These are phyloP conservation scores for Rhododendron molle DNA, from an alignment of 148 eudicot genomes.

Conservation along the genomic window DNA sequence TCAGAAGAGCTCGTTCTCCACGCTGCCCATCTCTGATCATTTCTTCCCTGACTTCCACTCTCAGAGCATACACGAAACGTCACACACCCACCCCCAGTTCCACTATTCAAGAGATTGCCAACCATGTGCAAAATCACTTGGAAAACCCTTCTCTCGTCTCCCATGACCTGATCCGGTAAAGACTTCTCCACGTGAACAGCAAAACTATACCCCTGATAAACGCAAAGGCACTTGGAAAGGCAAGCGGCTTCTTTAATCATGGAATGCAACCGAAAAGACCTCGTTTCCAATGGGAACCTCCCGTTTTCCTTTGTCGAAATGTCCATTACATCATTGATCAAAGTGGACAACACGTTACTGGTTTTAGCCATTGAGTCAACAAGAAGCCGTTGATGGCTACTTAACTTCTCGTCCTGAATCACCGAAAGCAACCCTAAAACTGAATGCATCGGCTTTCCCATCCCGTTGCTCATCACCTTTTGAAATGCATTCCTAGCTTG, in stretches of 20 bases:
- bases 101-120: constrained; percentile 59
- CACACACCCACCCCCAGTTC: constrained; percentile 44
- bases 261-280: constrained; percentile 45
- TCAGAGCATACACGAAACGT: constrained; percentile 43
- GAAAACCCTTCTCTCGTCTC: constrained; percentile 78
- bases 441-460: constrained; percentile 87
- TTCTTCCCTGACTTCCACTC: constrained; percentile 44
- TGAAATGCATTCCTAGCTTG: constrained; percentile 72
- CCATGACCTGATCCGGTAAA: constrained; percentile 61
- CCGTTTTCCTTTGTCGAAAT: constrained; percentile 57
- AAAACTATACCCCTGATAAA: constrained; percentile 42
- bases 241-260: constrained; percentile 69
- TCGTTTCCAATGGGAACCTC: constrained; percentile 53
- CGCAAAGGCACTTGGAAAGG: constrained; percentile 68
- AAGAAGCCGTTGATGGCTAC: constrained; percentile 38
- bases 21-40: constrained; percentile 53
- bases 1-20: constrained; percentile 62
- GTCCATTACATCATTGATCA: constrained; percentile 79
- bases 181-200: constrained; percentile 55
- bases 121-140: constrained; percentile 90
- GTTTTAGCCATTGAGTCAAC: constrained; percentile 73
- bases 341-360: constrained; percentile 59
- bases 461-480: constrained; percentile 76
- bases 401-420: constrained; percentile 48
- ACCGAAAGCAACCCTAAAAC: constrained; percentile 68